Conservation (phyloP, 176 grass and related monocot genomes). For the Tuctoria greenei region DNA sequence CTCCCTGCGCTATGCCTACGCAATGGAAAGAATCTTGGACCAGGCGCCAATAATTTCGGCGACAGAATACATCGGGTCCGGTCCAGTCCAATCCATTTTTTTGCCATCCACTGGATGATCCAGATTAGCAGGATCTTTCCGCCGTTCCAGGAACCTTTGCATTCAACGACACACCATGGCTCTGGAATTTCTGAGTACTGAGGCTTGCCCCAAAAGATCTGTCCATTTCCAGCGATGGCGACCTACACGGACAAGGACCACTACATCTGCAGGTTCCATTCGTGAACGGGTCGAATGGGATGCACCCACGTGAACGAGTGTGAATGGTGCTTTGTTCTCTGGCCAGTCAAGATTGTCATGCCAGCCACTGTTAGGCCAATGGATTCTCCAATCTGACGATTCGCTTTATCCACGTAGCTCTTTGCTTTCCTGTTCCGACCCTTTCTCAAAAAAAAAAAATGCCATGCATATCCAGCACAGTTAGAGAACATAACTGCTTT, state of each 20-base stretch:
- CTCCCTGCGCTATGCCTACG: neutral
- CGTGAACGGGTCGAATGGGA: constrained; percentile 52
- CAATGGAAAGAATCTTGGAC: neutral
- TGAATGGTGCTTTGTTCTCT: constrained; percentile 35
- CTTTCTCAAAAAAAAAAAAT: too few species aligned
- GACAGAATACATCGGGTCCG: neutral
- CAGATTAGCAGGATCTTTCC: constrained; percentile 23
- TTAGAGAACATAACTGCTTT: neutral
- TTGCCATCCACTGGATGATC: constrained; percentile 2
- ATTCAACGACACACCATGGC: neutral
- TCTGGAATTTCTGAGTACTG: neutral
- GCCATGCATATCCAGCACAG: constrained; percentile 4
- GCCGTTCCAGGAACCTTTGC: constrained; percentile 31
- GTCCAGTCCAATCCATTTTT: neutral
- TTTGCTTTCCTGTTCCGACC: constrained; percentile 20
- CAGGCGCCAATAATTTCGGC: constrained; percentile 1
- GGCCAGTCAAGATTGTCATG: constrained; percentile 60
- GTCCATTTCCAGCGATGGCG: constrained; percentile 18
- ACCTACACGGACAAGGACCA: too few species aligned
- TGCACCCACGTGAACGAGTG: constrained; percentile 47
- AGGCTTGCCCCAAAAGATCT: too few species aligned
- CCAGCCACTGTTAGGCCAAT: constrained; percentile 7
- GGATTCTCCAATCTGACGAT: constrained; percentile 40
- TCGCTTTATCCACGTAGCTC: constrained; percentile 39
- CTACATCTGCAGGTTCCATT: constrained; percentile 24